phyloP scores from a whole-genome alignment of 1,284 basidiomycete species.

The Abortiporus biennis region DNA sequence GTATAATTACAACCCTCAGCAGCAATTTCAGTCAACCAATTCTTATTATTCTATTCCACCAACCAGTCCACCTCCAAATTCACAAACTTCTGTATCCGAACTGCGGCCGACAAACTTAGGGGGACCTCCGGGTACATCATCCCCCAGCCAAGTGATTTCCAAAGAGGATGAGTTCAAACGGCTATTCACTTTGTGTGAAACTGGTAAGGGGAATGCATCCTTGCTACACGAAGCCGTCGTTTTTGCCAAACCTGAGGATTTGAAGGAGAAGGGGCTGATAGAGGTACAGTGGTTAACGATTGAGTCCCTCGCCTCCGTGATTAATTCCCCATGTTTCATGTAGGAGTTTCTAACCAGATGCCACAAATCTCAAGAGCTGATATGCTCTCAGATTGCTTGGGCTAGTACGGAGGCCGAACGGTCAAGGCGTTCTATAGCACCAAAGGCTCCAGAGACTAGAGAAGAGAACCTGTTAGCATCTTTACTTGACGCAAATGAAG shows the following conservation, averaged over 20 bases:
- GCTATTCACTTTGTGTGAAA: constrained; percentile 69
- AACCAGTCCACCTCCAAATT: neutral
- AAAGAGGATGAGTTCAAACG: constrained; percentile 69
- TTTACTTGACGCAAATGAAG: constrained; percentile 57
- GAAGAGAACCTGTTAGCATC: constrained; percentile 59
- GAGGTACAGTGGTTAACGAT: no score
- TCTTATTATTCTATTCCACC: neutral
- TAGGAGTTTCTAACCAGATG: constrained; percentile 73
- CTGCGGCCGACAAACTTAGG: no score
- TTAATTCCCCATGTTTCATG: no score
- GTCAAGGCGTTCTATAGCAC: constrained; percentile 25
- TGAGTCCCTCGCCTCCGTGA: constrained; percentile 5
- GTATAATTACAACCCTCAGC: neutral
- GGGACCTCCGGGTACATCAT: no score
- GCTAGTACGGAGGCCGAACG: constrained; percentile 69
- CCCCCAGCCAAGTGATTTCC: no score
- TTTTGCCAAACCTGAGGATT: constrained; percentile 56
- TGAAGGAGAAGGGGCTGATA: constrained; percentile 49
- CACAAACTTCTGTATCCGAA: neutral
- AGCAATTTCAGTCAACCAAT: neutral
- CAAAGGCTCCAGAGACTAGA: constrained; percentile 26
- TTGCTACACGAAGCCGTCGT: constrained; percentile 60
- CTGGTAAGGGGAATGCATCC: constrained; percentile 65
- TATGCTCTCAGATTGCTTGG: constrained; percentile 73
- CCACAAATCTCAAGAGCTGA: constrained; percentile 61